Evolutionary conservation across 1,139 yeast genomes (phyloP).

Genomic region (Suhomyces bokatorum): DNA sequence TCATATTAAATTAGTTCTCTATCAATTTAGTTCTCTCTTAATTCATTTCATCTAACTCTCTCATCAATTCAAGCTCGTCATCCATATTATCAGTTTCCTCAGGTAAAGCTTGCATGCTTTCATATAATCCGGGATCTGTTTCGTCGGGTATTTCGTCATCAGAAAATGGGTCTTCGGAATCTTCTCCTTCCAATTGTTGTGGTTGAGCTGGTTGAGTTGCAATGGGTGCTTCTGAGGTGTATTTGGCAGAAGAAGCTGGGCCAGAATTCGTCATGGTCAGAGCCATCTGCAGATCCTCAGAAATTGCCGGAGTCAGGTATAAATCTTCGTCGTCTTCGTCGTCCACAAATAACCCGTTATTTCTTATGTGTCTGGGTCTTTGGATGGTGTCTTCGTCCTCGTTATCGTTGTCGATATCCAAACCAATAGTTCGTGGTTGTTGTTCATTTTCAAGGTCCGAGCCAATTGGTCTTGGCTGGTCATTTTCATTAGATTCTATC

Average conservation of each 20-base stretch:
- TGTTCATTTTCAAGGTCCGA: no score
- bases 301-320: conserved; percentile 8
- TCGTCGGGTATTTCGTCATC: not conserved
- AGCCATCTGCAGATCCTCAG: not conserved
- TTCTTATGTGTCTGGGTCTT: conserved; percentile 14
- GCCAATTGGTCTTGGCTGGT: no score
- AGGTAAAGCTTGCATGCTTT: conserved; percentile 1
- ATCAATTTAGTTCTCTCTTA: no score
- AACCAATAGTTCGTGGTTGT: not conserved
- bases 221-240: no score
- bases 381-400: conserved; percentile 31
- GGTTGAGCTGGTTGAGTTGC: not conserved
- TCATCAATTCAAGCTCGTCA: conserved; percentile 36
- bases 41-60: conserved; percentile 32
- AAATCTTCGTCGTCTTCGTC: conserved; percentile 30
- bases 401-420: conserved; percentile 1
- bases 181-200: conserved; percentile 4
- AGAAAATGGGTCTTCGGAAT: conserved; percentile 22
- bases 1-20: no score
- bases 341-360: conserved; percentile 30
- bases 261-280: no score
- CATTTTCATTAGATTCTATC: not conserved
- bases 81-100: conserved; percentile 24
- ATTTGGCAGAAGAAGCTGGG: no score
- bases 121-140: not conserved